phyloP scores from a whole-genome alignment of 768 basidiomycete species.

The Lepiota subincarnata region DNA sequence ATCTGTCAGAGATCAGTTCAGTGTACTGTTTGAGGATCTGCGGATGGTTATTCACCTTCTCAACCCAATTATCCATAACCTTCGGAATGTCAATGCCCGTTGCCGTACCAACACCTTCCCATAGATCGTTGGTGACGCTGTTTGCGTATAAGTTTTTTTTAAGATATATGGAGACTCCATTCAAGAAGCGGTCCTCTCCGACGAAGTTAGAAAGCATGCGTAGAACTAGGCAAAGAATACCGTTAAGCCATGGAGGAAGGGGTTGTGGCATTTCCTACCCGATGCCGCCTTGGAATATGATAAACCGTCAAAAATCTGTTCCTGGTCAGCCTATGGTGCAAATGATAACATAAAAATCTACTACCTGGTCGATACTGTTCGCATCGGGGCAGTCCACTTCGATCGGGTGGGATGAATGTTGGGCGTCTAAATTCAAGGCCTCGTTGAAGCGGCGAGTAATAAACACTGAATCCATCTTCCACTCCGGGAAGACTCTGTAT shows the following conservation, averaged over 20 bases:
- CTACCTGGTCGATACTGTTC: slow-evolving; percentile 73
- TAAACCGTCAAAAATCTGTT: slow-evolving; percentile 85
- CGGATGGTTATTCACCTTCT: slow-evolving; percentile 44
- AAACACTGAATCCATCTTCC: slow-evolving; percentile 80
- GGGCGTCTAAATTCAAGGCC: slow-evolving; percentile 82
- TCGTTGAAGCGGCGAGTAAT: slow-evolving; percentile 69
- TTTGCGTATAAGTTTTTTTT: slow-evolving; percentile 85
- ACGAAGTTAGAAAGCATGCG: slow-evolving; percentile 90
- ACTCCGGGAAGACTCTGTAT: slow-evolving; percentile 72
- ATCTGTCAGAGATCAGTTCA: slow-evolving; percentile 24
- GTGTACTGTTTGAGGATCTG: background rate
- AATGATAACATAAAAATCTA: background rate
- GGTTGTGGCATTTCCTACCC: slow-evolving; percentile 32
- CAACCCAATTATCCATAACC: slow-evolving; percentile 91
- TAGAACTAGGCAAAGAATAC: slow-evolving; percentile 48
- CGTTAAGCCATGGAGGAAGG: background rate
- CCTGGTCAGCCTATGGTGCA: background rate
- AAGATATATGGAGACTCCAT: slow-evolving; percentile 87
- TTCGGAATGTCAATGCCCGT: slow-evolving; percentile 69
- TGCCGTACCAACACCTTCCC: slow-evolving; percentile 77
- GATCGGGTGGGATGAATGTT: slow-evolving; percentile 86
- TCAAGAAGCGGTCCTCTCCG: slow-evolving; percentile 84
- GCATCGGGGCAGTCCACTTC: slow-evolving; percentile 89
- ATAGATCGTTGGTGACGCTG: slow-evolving; percentile 81
- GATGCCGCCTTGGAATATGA: slow-evolving; percentile 85